Percentiles rank a stretch among this genome's conserved stretches.
phyloP scores from a whole-genome alignment of 345 rosid species.

The Erodium maritimum region DNA sequence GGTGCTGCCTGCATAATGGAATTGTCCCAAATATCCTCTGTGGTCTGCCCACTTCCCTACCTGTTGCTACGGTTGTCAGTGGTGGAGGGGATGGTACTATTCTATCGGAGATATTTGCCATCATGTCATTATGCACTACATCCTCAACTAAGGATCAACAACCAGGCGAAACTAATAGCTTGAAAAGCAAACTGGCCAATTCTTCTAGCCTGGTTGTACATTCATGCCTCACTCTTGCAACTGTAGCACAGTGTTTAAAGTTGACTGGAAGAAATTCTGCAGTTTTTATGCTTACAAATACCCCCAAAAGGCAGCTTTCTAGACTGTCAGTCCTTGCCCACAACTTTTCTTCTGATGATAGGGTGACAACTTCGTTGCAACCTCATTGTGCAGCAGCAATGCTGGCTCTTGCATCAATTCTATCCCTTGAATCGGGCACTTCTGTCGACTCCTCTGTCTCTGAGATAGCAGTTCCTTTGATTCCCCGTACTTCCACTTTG shows the following conservation, averaged over 20 bases:
- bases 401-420: slow-evolving; percentile 88
- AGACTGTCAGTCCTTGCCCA: slow-evolving; percentile 72
- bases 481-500: slow-evolving; percentile 74
- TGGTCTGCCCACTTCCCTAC: slow-evolving; percentile 82
- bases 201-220: slow-evolving; percentile 41
- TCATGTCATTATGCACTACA: slow-evolving; percentile 46
- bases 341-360: slow-evolving; percentile 53
- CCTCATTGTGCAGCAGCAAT: slow-evolving; percentile 75
- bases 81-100: slow-evolving; percentile 96
- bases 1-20: slow-evolving; percentile 81
- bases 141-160: slow-evolving; percentile 46
- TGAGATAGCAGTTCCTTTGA: slow-evolving; percentile 71
- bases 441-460: slow-evolving; percentile 64
- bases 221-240: slow-evolving; percentile 60
- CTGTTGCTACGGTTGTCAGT: slow-evolving; percentile 68
- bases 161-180: slow-evolving; percentile 37
- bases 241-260: slow-evolving; percentile 76
- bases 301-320: slow-evolving; percentile 71
- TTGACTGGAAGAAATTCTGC: slow-evolving; percentile 84
- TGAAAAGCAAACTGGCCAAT: slow-evolving; percentile 49
- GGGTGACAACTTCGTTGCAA: slow-evolving; percentile 41
- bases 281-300: slow-evolving; percentile 68
- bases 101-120: slow-evolving; percentile 64
- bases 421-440: slow-evolving; percentile 74
- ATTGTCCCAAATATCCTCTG: slow-evolving; percentile 68